Conservation (phyloP, 2,329 filamentous ascomycete genomes). For the Cyphellophora attinorum region DNA sequence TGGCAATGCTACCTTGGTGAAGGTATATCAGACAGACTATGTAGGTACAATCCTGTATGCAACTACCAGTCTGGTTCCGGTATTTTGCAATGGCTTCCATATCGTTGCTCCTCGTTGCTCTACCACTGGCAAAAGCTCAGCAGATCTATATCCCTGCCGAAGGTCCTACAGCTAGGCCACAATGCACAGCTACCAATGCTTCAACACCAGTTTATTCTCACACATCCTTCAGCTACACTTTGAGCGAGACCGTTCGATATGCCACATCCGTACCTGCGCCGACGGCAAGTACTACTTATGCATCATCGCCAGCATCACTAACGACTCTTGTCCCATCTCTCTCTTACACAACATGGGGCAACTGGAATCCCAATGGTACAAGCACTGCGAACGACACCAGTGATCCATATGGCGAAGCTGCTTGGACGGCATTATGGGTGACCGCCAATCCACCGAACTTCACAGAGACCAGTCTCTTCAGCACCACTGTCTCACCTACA, state of each 20-base stretch:
- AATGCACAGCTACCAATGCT: slow-evolving; percentile 14
- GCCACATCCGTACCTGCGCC: slow-evolving; percentile 24
- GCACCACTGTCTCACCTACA: slow-evolving; percentile 44
- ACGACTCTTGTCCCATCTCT: slow-evolving; percentile 18
- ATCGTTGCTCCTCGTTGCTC: too few relatives aligned
- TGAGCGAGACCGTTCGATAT: slow-evolving; percentile 23
- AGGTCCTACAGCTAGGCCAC: slow-evolving; percentile 18
- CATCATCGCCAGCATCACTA: slow-evolving; percentile 19
- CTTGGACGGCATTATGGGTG: slow-evolving; percentile 27
- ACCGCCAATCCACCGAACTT: slow-evolving; percentile 23
- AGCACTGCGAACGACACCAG: slow-evolving; percentile 19
- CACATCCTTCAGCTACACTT: slow-evolving; percentile 21
- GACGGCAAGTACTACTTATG: slow-evolving; percentile 22
- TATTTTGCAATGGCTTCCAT: too few relatives aligned
- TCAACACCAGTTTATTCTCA: slow-evolving; percentile 20
- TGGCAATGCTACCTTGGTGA: too few relatives aligned
- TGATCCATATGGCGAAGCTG: slow-evolving; percentile 26
- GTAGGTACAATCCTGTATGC: too few relatives aligned
- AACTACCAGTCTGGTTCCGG: too few relatives aligned
- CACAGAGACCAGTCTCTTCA: slow-evolving; percentile 28
- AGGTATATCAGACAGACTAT: too few relatives aligned
- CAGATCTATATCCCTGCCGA: slow-evolving; percentile 21
- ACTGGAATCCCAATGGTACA: slow-evolving; percentile 24
- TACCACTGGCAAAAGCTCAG: slow-evolving; percentile 7
- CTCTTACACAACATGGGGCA: slow-evolving; percentile 25